Percentiles rank a stretch among this genome's conserved stretches.
Conservation (phyloP, 805 yeast genomes). For the Kuraishia piskuri region DNA sequence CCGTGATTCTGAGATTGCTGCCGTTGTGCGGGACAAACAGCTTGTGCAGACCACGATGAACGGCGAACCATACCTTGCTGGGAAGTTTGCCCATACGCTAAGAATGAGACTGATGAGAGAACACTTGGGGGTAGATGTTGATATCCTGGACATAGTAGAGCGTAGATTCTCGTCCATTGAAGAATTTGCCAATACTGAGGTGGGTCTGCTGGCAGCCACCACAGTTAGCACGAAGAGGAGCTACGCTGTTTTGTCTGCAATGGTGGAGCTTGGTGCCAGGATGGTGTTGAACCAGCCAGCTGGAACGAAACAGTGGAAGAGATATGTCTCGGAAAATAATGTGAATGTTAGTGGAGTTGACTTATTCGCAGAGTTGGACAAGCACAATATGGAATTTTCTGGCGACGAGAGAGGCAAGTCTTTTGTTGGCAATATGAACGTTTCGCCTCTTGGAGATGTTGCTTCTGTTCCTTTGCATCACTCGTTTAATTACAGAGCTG, state of each 20-base stretch:
- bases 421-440: slow-evolving; percentile 13
- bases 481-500: slow-evolving; percentile 86
- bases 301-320: slow-evolving; percentile 41
- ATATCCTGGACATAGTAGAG: slow-evolving; percentile 73
- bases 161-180: slow-evolving; percentile 50
- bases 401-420: not conserved
- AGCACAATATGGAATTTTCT: slow-evolving; percentile 6
- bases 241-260: slow-evolving; percentile 41
- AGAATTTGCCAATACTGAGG: slow-evolving; percentile 29
- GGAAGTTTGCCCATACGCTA: slow-evolving; percentile 80
- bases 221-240: slow-evolving; percentile 26
- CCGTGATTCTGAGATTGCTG: slow-evolving; percentile 93
- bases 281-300: slow-evolving; percentile 43
- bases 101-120: slow-evolving; percentile 93
- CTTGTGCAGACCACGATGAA: slow-evolving; percentile 66
- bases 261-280: slow-evolving; percentile 69
- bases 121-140: slow-evolving; percentile 91
- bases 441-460: slow-evolving; percentile 18
- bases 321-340: slow-evolving; percentile 2
- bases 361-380: slow-evolving; percentile 10
- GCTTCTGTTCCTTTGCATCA: slow-evolving; percentile 19
- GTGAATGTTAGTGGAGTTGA: slow-evolving; percentile 9
- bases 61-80: slow-evolving; percentile 74
- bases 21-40: slow-evolving; percentile 76
- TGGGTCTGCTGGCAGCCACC: slow-evolving; percentile 39